Percentiles rank a stretch among this genome's conserved stretches.
Evolutionary conservation across 2,329 filamentous ascomycete species (phyloP).

Genomic region (Trichocomaceae sp.): DNA sequence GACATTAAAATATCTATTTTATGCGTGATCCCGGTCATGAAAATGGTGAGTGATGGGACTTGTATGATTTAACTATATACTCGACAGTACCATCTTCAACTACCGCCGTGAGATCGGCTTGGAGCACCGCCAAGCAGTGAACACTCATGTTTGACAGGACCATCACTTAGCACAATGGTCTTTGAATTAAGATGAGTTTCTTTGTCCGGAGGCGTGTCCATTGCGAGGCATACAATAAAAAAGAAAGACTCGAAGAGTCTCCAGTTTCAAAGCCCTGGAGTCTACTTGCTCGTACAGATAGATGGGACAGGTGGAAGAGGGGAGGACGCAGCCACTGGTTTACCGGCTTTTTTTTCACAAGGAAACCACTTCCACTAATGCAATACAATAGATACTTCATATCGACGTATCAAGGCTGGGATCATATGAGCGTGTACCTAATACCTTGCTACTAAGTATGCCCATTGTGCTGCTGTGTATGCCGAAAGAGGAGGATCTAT

Average conservation of each 20-base stretch:
- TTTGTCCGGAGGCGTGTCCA: slow-evolving; percentile 1
- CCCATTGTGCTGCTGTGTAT: background rate
- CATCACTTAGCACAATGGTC: background rate
- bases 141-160: slow-evolving; percentile 5
- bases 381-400: background rate
- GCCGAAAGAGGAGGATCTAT: background rate
- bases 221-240: background rate
- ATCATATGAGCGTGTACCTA: background rate
- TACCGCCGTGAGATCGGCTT: slow-evolving; percentile 11
- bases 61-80: slow-evolving; percentile 16
- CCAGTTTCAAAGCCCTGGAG: background rate
- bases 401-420: background rate
- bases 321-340: too few species aligned
- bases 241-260: background rate
- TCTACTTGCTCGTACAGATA: background rate
- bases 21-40: slow-evolving; percentile 14
- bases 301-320: too few species aligned
- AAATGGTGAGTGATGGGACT: slow-evolving; percentile 25
- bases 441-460: background rate
- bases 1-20: background rate
- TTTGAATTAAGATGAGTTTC: slow-evolving; percentile 4
- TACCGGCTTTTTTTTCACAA: too few species aligned
- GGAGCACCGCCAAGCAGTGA: slow-evolving; percentile 12
- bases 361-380: background rate
- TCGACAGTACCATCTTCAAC: slow-evolving; percentile 10